Conservation (phyloP, 2,329 filamentous ascomycete species). For the Calonectria pteridis region DNA sequence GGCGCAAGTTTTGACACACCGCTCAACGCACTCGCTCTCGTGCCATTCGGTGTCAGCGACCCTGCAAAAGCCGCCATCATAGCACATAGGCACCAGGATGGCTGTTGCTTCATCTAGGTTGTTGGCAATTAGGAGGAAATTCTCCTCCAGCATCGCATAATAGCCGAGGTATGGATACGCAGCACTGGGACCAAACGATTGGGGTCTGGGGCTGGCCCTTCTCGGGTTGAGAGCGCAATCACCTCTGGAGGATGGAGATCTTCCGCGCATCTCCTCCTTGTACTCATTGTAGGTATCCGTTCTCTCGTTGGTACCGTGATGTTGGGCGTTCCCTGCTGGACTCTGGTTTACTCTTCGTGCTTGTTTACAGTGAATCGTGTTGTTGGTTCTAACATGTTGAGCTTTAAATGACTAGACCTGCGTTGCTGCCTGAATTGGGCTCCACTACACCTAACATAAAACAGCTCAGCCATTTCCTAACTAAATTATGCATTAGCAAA, state of each 20-base stretch:
- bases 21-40: neutral
- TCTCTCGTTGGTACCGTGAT: neutral
- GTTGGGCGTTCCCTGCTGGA: neutral
- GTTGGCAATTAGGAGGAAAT: neutral
- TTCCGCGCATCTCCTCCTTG: neutral
- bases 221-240: neutral
- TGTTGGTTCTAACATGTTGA: neutral
- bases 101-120: neutral
- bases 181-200: neutral
- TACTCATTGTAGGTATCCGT: neutral
- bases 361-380: neutral
- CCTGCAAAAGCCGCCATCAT: neutral
- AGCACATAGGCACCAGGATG: neutral
- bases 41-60: constrained; percentile 3
- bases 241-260: neutral
- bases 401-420: neutral
- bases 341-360: too few species aligned
- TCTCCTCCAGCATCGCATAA: neutral
- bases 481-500: neutral
- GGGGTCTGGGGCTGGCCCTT: neutral
- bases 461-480: neutral
- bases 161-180: neutral
- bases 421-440: neutral
- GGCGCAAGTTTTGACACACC: constrained; percentile 6
- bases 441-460: neutral